A percentile compares a stretch with the other conserved stretches of the same genome.
phyloP scores from a whole-genome alignment of 345 rosid genomes.

The Salix purpurea region DNA sequence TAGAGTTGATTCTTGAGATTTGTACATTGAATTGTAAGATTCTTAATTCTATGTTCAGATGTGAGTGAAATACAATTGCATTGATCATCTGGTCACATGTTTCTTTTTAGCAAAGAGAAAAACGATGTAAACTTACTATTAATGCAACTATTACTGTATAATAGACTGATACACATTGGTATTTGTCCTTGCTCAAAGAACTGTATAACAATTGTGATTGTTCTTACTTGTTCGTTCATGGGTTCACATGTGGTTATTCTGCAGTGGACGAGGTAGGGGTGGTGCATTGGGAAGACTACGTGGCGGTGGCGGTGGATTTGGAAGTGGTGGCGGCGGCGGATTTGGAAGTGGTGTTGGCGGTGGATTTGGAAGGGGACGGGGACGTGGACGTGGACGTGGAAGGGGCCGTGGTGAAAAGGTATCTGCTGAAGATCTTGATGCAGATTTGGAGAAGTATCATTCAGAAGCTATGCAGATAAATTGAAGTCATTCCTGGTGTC shows the following conservation, averaged over 20 bases:
- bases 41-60: neutral
- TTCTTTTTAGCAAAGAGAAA: neutral
- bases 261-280: neutral
- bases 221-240: neutral
- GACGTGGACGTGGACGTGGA: conserved; percentile 26
- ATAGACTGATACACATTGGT: neutral
- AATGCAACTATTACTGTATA: neutral
- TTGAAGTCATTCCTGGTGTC: conserved; percentile 21
- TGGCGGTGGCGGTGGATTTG: conserved; percentile 4
- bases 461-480: conserved; percentile 75
- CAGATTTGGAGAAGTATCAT: conserved; percentile 88
- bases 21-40: neutral
- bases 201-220: neutral
- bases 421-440: conserved; percentile 94
- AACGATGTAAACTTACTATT: neutral
- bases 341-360: conserved; percentile 56
- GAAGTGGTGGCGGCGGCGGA: conserved; percentile 30
- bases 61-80: neutral
- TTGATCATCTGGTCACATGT: neutral
- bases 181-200: neutral
- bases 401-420: conserved; percentile 41
- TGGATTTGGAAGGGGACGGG: conserved; percentile 67
- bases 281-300: neutral
- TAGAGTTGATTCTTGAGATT: neutral
- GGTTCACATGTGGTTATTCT: conserved; percentile 4